Conservation (phyloP, 2,329 filamentous ascomycete species). For the Lanzia echinophila region DNA sequence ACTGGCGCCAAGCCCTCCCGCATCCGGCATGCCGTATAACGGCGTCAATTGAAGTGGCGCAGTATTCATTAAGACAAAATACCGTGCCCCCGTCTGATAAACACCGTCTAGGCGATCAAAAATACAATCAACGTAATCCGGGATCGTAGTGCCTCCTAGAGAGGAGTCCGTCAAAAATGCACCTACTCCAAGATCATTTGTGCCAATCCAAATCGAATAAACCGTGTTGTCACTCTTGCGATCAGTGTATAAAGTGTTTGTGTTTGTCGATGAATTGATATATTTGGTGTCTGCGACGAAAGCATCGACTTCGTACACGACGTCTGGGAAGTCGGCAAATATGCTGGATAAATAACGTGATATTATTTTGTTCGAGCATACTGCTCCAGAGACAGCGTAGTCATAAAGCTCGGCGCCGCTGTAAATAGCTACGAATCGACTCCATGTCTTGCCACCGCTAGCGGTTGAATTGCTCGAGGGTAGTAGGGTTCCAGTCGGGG, state of each 20-base stretch:
- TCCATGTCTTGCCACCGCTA: slow-evolving; percentile 63
- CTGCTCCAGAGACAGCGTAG: slow-evolving; percentile 67
- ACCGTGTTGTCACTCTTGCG: slow-evolving; percentile 53
- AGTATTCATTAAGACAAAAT: slow-evolving; percentile 66
- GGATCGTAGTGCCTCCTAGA: slow-evolving; percentile 48
- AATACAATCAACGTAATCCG: slow-evolving; percentile 61
- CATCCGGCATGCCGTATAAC: slow-evolving; percentile 49
- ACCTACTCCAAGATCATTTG: slow-evolving; percentile 65
- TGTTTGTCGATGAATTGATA: slow-evolving; percentile 25
- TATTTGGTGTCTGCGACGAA: slow-evolving; percentile 44
- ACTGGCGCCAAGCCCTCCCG: slow-evolving; percentile 37
- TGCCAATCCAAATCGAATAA: slow-evolving; percentile 75
- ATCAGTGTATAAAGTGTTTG: slow-evolving; percentile 37
- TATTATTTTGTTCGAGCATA: slow-evolving; percentile 64
- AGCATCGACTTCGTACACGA: slow-evolving; percentile 53
- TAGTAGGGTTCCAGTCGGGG: slow-evolving; percentile 51
- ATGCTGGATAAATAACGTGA: slow-evolving; percentile 46
- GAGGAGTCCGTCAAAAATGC: slow-evolving; percentile 63
- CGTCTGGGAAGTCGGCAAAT: slow-evolving; percentile 52
- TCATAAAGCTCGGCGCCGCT: slow-evolving; percentile 53
- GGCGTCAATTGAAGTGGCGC: slow-evolving; percentile 62
- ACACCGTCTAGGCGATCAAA: slow-evolving; percentile 56
- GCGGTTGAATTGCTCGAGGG: slow-evolving; percentile 45
- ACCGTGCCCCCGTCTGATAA: slow-evolving; percentile 59
- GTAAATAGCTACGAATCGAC: slow-evolving; percentile 56